A percentile compares a stretch with the other conserved stretches of the same genome.
These are phyloP conservation scores for Castanea crenata DNA, from an alignment of 306 rosid species.

Conservation along the genomic window DNA sequence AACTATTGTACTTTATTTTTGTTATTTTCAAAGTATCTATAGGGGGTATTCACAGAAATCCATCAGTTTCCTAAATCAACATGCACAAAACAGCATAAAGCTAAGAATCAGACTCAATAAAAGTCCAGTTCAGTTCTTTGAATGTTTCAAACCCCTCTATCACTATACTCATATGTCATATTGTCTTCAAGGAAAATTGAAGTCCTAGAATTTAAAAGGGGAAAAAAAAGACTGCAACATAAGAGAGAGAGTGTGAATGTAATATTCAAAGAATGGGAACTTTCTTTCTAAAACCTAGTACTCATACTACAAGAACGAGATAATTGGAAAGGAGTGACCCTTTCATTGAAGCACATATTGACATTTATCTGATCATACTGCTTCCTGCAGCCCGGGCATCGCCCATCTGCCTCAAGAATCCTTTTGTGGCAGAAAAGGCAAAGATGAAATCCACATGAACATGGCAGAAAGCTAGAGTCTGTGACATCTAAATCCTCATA, in stretches of 20 bases:
- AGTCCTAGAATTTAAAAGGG: neutral
- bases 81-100: constrained; percentile 12
- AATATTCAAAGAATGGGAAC: constrained; percentile 11
- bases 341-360: constrained; percentile 25
- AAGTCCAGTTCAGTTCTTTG: constrained; percentile 8
- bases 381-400: constrained; percentile 65
- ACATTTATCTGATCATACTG: constrained; percentile 42
- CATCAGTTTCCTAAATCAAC: constrained; percentile 26
- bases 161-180: neutral
- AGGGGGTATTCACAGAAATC: constrained; percentile 24
- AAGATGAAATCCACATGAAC: constrained; percentile 56
- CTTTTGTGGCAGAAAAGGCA: constrained; percentile 64
- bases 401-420: constrained; percentile 53
- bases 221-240: neutral
- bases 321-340: constrained; percentile 35
- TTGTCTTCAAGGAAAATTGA: neutral
- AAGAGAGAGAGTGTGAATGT: constrained; percentile 27
- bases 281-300: constrained; percentile 24
- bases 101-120: constrained; percentile 10
- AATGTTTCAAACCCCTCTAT: constrained; percentile 1
- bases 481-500: constrained; percentile 63
- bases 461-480: constrained; percentile 54
- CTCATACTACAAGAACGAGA: constrained; percentile 39
- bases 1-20: neutral
- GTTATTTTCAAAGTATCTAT: neutral